Evolutionary conservation across 345 rosid genomes (phyloP).

Genomic region (Abelmoschus esculentus): DNA sequence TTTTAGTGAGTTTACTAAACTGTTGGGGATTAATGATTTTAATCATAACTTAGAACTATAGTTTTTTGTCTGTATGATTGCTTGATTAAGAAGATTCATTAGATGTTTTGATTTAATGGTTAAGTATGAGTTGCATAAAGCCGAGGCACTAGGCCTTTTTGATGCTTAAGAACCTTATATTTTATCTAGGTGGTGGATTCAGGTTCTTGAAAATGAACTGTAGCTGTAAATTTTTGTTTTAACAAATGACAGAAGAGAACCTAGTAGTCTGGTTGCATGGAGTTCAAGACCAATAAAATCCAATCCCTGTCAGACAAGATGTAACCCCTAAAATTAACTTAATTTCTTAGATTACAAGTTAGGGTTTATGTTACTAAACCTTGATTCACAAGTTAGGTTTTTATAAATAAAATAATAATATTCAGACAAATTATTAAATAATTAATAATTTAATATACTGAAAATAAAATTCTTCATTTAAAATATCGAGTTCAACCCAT

Average conservation of each 20-base stretch:
- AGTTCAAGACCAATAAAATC: background rate
- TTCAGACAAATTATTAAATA: too few relatives aligned
- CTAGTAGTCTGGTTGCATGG: background rate
- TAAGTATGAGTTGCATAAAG: background rate
- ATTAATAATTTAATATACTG: too few relatives aligned
- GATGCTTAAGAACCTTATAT: too few relatives aligned
- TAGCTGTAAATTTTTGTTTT: background rate
- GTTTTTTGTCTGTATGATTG: background rate
- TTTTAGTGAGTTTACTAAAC: slow-evolving; percentile 2
- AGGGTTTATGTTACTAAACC: too few relatives aligned
- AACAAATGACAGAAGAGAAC: background rate
- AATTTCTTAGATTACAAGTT: too few relatives aligned
- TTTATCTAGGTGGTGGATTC: background rate
- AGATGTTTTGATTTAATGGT: background rate
- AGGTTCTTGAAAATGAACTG: background rate
- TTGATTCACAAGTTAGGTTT: too few relatives aligned
- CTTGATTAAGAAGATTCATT: background rate
- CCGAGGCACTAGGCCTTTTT: background rate
- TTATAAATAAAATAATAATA: too few relatives aligned
- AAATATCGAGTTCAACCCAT: too few relatives aligned
- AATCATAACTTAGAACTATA: background rate
- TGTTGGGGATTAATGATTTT: slow-evolving; percentile 2
- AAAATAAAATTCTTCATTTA: too few relatives aligned
- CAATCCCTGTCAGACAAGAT: background rate
- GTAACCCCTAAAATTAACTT: too few relatives aligned